These are phyloP conservation scores for Agaricales sp. DNA, from an alignment of 1,284 basidiomycete species.

Conservation along the genomic window DNA sequence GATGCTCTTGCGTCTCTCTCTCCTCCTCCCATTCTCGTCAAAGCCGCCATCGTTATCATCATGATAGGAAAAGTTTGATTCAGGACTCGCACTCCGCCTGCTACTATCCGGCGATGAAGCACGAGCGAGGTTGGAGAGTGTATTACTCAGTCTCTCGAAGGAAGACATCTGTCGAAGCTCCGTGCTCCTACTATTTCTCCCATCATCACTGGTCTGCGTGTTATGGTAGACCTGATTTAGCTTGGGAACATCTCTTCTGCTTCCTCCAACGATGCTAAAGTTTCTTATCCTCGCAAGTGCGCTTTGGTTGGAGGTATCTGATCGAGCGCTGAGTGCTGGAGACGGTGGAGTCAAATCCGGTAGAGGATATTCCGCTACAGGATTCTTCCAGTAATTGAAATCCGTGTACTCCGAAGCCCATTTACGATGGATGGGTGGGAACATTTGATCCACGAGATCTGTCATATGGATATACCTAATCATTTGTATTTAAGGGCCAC, in stretches of 20 bases:
- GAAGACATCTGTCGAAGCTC: constrained; percentile 62
- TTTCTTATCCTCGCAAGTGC: constrained; percentile 73
- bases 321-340: constrained; percentile 85
- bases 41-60: constrained; percentile 29
- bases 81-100: constrained; percentile 39
- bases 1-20: constrained; percentile 47
- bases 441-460: constrained; percentile 98
- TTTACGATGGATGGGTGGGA: constrained; percentile 89
- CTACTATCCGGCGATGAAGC: constrained; percentile 20
- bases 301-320: constrained; percentile 69
- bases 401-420: constrained; percentile 90
- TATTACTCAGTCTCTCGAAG: constrained; percentile 53
- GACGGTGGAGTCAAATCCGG: constrained; percentile 90
- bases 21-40: constrained; percentile 26
- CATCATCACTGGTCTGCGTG: constrained; percentile 15
- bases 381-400: constrained; percentile 93
- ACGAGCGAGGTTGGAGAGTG: constrained; percentile 29
- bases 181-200: constrained; percentile 20
- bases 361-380: constrained; percentile 69
- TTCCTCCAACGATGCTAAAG: constrained; percentile 59
- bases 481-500: no score
- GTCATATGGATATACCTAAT: constrained; percentile 91
- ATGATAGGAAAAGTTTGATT: constrained; percentile 38
- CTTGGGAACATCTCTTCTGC: constrained; percentile 27
- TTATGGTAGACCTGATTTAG: constrained; percentile 14